phyloP scores from a whole-genome alignment of 148 eudicot genomes.

The Salicornia ramosissima region DNA sequence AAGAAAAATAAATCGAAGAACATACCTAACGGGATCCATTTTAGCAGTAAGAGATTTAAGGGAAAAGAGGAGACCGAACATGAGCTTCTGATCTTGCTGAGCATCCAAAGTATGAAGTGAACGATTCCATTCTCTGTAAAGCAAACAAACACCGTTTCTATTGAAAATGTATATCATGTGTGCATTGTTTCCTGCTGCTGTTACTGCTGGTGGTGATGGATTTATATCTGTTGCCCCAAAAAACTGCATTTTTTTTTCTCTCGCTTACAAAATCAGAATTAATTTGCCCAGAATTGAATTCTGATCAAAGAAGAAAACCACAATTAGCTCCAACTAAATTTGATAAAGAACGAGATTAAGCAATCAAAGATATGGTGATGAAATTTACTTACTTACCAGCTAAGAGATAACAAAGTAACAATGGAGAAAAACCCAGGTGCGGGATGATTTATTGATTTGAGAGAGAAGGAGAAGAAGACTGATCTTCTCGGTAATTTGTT shows the following conservation, averaged over 20 bases:
- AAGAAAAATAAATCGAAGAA: not conserved
- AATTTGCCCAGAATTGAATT: not conserved
- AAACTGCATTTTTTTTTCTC: slow-evolving; percentile 54
- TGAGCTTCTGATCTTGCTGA: slow-evolving; percentile 90
- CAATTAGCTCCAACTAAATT: not conserved
- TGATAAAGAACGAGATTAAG: not conserved
- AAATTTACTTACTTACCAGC: not conserved
- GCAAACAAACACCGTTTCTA: slow-evolving; percentile 71
- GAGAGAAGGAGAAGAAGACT: too few relatives aligned
- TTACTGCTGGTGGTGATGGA: slow-evolving; percentile 84
- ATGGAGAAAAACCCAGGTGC: too few relatives aligned
- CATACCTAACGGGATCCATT: slow-evolving; percentile 83
- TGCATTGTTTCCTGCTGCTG: slow-evolving; percentile 77
- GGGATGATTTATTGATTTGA: too few relatives aligned
- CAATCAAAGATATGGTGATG: not conserved
- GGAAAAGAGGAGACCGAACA: slow-evolving; percentile 90
- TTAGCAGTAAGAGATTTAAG: slow-evolving; percentile 88
- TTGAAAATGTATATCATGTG: slow-evolving; percentile 88
- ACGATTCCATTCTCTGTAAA: slow-evolving; percentile 89
- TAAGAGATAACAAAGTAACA: too few relatives aligned
- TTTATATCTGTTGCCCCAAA: slow-evolving; percentile 85
- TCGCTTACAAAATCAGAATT: too few relatives aligned
- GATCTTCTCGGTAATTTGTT: too few relatives aligned
- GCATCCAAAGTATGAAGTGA: slow-evolving; percentile 58
- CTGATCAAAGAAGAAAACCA: not conserved